Base-by-base conservation (phyloP, 2,329 filamentous ascomycete species). In the Fusarium guadeloupense region DNA sequence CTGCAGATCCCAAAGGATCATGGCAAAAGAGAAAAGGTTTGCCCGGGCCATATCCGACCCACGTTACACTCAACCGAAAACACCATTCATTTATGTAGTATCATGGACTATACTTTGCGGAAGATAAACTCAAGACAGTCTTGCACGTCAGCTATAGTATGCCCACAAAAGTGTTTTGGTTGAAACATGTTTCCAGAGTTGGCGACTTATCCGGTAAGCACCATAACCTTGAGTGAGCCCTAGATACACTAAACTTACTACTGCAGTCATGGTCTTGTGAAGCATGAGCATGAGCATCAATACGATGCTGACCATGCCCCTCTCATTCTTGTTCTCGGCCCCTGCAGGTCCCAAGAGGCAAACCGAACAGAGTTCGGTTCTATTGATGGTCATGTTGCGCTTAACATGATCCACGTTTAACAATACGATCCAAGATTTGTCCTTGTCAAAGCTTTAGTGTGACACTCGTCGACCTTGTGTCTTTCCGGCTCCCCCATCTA, bases 331-430 rank as follows among this genome's bases (percentile, higher is more conserved):
- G 28, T 20, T 33, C 26, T 40, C 46, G 35, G 31, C 35, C 40
- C 41, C 64, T 61, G 59, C 60, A 64, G 59, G 60, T 64, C 60
- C 60, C 30, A 17, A 33, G 38, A 56, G 14, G n/a, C n/a, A n/a
- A n/a, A n/a, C n/a, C n/a, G n/a, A n/a, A 34, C 16, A 9, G 34
- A 23, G 25, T 25, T 20, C 9, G 16, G n/a, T 19, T 12, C 10
- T 16, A 34, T 12, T 14, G 10, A 12, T 33, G 19, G 35, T 40
- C 19, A 43, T 52, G 31, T 33, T 16, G 28, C 49, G 30, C 39
- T 47, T 42, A 35, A 26, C 33, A 21, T 43, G 35, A 20, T 47
- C 35, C 33, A 31, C 28, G 20, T 40, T 17, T 23, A 30, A 40
- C 25, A 38, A 33, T 26, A 39, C 34, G 16, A 28, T 59, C 28